Evolutionary conservation across 495 filamentous ascomycete species (phyloP).

Genomic region (Sporormia fimetaria): DNA sequence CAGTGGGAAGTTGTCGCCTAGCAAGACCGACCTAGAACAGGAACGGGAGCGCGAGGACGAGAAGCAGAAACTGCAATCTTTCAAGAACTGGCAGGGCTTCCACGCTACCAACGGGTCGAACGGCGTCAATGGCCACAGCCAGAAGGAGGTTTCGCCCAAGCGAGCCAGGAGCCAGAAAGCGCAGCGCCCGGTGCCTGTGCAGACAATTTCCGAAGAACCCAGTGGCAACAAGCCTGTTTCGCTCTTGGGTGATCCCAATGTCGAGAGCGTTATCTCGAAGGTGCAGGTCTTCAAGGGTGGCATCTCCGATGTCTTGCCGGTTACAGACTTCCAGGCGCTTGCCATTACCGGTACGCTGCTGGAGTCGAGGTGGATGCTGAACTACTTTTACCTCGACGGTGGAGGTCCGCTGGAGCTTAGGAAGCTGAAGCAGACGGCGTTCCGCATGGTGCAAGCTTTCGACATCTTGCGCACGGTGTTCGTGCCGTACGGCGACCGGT

Average conservation of each 20-base stretch:
- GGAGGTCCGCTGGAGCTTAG: constrained; percentile 17
- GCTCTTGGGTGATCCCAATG: constrained; percentile 15
- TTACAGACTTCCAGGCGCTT: constrained; percentile 23
- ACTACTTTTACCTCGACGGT: constrained; percentile 25
- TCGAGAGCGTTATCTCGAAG: constrained; percentile 19
- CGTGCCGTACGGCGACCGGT: constrained; percentile 13
- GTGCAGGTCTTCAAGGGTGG: constrained; percentile 23
- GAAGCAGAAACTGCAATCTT: constrained; percentile 7
- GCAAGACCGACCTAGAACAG: no score
- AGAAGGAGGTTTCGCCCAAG: neutral
- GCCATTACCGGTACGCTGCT: constrained; percentile 23
- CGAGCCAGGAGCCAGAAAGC: constrained; percentile 1
- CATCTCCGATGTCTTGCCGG: constrained; percentile 20
- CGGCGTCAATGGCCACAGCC: neutral
- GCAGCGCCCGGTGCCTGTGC: neutral
- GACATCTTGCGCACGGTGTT: constrained; percentile 26
- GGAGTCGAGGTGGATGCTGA: constrained; percentile 24
- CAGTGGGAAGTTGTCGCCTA: neutral
- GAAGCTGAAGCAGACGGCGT: constrained; percentile 18
- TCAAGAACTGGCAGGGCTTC: constrained; percentile 20
- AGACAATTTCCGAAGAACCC: constrained; percentile 11
- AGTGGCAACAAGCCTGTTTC: constrained; percentile 13
- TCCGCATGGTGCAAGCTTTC: constrained; percentile 18
- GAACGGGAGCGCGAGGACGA: neutral
- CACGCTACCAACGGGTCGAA: neutral